Evolutionary conservation across 1,284 basidiomycete genomes (phyloP).

Genomic region (Gymnopus androsaceus): DNA sequence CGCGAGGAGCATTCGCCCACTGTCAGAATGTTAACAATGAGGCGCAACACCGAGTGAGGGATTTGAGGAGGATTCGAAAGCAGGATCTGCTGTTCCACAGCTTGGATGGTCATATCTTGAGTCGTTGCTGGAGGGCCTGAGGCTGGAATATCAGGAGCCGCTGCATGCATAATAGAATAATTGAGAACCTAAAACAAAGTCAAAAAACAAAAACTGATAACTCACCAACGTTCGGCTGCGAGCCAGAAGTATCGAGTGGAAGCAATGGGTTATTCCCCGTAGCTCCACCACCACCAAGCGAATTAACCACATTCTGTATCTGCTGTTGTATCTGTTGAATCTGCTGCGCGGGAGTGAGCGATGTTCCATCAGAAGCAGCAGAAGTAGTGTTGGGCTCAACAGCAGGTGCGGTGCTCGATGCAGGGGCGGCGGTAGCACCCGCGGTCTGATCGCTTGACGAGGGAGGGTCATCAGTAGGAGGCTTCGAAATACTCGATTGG

Average conservation of each 20-base stretch:
- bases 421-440: constrained; percentile 8
- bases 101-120: constrained; percentile 37
- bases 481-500: constrained; percentile 7
- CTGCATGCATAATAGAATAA: constrained; percentile 3
- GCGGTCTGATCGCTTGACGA: constrained; percentile 19
- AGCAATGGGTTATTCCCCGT: no score
- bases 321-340: no score
- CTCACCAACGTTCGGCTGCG: constrained; percentile 12
- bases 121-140: constrained; percentile 31
- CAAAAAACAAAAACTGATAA: background rate
- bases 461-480: constrained; percentile 19
- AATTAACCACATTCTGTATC: no score
- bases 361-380: background rate
- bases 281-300: no score
- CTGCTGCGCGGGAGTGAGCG: background rate
- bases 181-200: background rate
- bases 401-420: constrained; percentile 1
- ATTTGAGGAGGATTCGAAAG: constrained; percentile 78
- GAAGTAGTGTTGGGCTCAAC: background rate
- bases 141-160: constrained; percentile 22
- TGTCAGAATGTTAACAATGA: constrained; percentile 93
- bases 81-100: constrained; percentile 63
- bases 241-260: constrained; percentile 17
- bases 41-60: constrained; percentile 76
- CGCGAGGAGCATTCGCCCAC: constrained; percentile 93